A percentile compares a stretch with the other conserved stretches of the same genome.
Conservation (phyloP, 2,329 filamentous ascomycete genomes). For the Cordyceps javanica region DNA sequence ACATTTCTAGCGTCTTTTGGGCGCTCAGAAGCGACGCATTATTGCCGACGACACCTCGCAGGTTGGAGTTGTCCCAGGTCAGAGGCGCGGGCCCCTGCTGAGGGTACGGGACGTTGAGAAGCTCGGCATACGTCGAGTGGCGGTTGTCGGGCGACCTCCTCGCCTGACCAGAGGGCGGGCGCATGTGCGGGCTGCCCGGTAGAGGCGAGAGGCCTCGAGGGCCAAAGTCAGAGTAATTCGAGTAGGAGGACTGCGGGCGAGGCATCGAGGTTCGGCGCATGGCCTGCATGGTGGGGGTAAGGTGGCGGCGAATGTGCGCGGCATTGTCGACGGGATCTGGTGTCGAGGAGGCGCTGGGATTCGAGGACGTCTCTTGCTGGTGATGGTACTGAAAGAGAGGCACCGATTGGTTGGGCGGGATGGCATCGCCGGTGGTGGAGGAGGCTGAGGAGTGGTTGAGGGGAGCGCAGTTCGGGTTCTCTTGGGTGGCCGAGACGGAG, state of each 20-base stretch:
- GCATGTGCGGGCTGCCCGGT: slow-evolving; percentile 36
- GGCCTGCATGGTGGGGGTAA: slow-evolving; percentile 52
- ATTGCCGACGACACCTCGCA: slow-evolving; percentile 74
- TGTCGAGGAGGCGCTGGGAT: slow-evolving; percentile 41
- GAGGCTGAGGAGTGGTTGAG: slow-evolving; percentile 43
- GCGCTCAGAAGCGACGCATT: slow-evolving; percentile 88
- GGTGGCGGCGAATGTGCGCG: slow-evolving; percentile 51
- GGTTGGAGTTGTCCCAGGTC: slow-evolving; percentile 70
- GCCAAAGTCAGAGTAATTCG: slow-evolving; percentile 62
- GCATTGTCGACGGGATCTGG: slow-evolving; percentile 47
- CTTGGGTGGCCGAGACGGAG: slow-evolving; percentile 46
- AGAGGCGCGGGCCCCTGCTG: slow-evolving; percentile 65
- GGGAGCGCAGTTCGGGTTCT: slow-evolving; percentile 38
- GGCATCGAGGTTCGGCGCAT: slow-evolving; percentile 53
- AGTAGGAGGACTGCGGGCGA: slow-evolving; percentile 72
- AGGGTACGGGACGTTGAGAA: slow-evolving; percentile 67
- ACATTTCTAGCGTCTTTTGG: slow-evolving; percentile 96
- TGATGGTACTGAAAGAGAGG: slow-evolving; percentile 59
- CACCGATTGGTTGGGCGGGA: slow-evolving; percentile 38
- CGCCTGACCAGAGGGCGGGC: slow-evolving; percentile 43
- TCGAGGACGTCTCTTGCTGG: slow-evolving; percentile 41
- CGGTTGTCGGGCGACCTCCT: slow-evolving; percentile 52
- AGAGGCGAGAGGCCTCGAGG: slow-evolving; percentile 56
- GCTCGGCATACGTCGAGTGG: slow-evolving; percentile 49
- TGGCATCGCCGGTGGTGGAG: slow-evolving; percentile 41